These are phyloP conservation scores for Thielaviopsis euricoi DNA, from an alignment of 2,329 filamentous ascomycete species.

Conservation along the genomic window DNA sequence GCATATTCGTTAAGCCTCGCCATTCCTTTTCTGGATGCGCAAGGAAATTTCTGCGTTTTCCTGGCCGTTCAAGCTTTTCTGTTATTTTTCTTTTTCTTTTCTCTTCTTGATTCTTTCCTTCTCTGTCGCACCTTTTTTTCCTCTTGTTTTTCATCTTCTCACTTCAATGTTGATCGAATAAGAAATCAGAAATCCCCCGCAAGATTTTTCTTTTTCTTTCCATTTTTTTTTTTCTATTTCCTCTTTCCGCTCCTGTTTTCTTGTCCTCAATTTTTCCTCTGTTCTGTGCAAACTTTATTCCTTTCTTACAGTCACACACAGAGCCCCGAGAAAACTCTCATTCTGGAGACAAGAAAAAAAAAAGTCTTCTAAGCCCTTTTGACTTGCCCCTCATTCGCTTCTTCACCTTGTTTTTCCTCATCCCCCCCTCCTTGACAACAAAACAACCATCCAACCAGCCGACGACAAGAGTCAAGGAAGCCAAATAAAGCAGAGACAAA, in stretches of 20 bases:
- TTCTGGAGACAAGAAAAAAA: too few species aligned
- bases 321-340: too few species aligned
- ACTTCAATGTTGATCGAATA: constrained; percentile 10
- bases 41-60: background rate
- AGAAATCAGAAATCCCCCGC: constrained; percentile 14
- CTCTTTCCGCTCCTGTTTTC: background rate
- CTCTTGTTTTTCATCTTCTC: background rate
- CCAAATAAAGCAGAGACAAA: too few species aligned
- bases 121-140: background rate
- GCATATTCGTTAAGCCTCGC: too few species aligned
- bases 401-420: too few species aligned
- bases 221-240: background rate
- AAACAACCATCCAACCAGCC: too few species aligned
- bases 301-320: too few species aligned
- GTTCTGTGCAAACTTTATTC: constrained; percentile 5
- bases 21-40: background rate
- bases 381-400: too few species aligned
- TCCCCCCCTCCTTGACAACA: too few species aligned
- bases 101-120: constrained; percentile 11
- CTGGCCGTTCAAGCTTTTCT: background rate
- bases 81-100: constrained; percentile 14
- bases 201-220: background rate
- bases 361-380: too few species aligned
- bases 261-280: background rate
- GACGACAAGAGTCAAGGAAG: too few species aligned